A percentile compares a stretch with the other conserved stretches of the same genome.
Conservation (phyloP, 148 eudicot genomes). For the Vaccinium myrtillus region DNA sequence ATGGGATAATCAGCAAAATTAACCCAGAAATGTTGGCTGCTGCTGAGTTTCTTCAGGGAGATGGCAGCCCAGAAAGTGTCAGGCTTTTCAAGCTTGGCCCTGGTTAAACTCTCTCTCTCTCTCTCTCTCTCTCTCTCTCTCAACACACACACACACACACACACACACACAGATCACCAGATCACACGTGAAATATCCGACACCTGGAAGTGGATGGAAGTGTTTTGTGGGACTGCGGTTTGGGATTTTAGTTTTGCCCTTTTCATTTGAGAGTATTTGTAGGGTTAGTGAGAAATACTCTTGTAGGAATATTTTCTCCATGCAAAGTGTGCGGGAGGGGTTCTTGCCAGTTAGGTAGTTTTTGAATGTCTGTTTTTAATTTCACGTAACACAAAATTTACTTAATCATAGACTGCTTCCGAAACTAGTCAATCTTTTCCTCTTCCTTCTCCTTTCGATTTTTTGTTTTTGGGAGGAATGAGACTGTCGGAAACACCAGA, state of each 20-base stretch:
- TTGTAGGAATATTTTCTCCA: too few species aligned
- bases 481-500: not conserved
- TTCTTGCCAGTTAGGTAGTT: too few species aligned
- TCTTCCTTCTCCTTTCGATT: too few species aligned
- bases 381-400: too few species aligned
- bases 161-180: not conserved
- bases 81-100: constrained; percentile 22
- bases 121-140: not conserved
- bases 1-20: constrained; percentile 14
- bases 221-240: not conserved
- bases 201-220: not conserved
- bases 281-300: not conserved
- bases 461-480: not conserved
- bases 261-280: not conserved
- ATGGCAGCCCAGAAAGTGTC: constrained; percentile 21
- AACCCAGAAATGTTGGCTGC: constrained; percentile 21
- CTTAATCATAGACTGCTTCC: too few species aligned
- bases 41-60: constrained; percentile 9
- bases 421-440: too few species aligned
- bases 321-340: too few species aligned
- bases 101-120: constrained; percentile 10
- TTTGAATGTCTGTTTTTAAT: too few species aligned
- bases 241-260: not conserved
- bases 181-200: not conserved
- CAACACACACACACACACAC: not conserved